Evolutionary conservation across 306 rosid species (phyloP).

Genomic region (Luffa acutangula): DNA sequence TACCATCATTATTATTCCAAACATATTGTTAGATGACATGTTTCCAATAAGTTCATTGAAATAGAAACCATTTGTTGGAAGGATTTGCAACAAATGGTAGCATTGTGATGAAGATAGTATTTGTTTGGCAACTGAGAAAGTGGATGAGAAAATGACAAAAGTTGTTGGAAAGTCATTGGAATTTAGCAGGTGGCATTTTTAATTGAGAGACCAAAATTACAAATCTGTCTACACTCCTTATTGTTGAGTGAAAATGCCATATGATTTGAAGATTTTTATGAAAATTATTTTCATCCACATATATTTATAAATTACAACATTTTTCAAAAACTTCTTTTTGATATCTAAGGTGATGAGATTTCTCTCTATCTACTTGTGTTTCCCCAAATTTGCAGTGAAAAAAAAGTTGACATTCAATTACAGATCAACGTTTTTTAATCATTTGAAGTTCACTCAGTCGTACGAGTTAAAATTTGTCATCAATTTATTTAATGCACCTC

Average conservation of each 20-base stretch:
- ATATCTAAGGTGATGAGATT: no score
- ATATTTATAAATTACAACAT: no score
- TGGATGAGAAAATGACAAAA: neutral
- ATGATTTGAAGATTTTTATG: neutral
- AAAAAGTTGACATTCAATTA: no score
- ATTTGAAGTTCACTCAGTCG: no score
- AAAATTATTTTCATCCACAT: neutral
- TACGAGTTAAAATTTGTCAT: no score
- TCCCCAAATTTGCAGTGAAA: no score
- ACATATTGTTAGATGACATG: no score
- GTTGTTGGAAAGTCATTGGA: neutral
- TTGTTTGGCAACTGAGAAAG: neutral
- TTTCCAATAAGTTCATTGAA: neutral
- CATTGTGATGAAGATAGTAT: neutral
- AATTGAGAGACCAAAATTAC: neutral
- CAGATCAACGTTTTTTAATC: no score
- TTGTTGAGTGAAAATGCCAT: neutral
- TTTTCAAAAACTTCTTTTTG: neutral
- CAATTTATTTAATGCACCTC: no score
- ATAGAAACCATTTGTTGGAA: neutral
- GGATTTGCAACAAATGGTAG: neutral
- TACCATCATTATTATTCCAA: no score
- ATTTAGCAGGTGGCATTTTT: neutral
- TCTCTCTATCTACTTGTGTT: no score
- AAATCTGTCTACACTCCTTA: neutral